Evolutionary conservation across 768 basidiomycete genomes (phyloP).

Genomic region (Termitomyces sp.): DNA sequence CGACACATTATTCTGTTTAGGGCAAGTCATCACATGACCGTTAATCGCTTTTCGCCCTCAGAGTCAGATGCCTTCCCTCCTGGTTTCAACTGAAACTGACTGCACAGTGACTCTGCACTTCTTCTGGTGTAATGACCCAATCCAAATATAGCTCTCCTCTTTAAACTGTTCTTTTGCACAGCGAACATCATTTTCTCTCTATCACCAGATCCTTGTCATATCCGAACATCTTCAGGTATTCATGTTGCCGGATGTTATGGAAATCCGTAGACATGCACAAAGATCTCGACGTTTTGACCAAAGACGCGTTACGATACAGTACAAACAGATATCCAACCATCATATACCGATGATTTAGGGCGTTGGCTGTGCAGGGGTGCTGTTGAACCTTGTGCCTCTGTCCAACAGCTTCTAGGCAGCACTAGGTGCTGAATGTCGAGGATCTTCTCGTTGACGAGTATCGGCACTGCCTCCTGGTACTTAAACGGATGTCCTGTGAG

Average conservation of each 20-base stretch:
- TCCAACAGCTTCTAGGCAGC: background rate
- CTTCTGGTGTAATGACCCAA: background rate
- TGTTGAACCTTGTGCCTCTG: background rate
- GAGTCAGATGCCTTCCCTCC: too few species aligned
- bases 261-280: too few species aligned
- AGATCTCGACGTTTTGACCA: background rate
- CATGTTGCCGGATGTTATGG: too few species aligned
- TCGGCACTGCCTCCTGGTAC: too few species aligned
- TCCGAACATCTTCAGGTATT: background rate
- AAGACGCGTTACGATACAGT: too few species aligned
- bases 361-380: background rate
- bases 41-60: background rate
- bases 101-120: background rate
- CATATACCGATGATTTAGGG: background rate
- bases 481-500: background rate
- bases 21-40: background rate
- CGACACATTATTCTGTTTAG: background rate
- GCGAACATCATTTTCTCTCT: background rate
- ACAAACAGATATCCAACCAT: too few species aligned
- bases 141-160: background rate
- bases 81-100: too few species aligned
- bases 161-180: background rate
- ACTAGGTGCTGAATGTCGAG: too few species aligned
- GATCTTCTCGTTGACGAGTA: background rate
- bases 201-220: background rate